Percentiles rank a stretch among this genome's conserved stretches.
phyloP scores from a whole-genome alignment of 2,329 filamentous ascomycete genomes.

The Raffaelea arxii region DNA sequence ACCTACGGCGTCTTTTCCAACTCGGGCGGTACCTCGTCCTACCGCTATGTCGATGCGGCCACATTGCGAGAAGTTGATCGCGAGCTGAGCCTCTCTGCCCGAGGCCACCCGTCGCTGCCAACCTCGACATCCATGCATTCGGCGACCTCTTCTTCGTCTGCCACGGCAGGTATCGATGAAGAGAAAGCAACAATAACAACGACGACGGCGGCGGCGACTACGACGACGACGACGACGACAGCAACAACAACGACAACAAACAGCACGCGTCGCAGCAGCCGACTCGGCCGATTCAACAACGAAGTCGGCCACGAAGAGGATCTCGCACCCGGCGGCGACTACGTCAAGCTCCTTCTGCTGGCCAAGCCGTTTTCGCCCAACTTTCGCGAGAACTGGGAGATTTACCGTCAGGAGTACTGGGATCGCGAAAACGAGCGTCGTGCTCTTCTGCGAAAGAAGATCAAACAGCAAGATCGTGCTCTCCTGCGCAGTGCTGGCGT shows the following conservation, averaged over 20 bases:
- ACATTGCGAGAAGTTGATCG: conserved; percentile 51
- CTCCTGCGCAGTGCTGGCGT: conserved; percentile 58
- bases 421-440: conserved; percentile 90
- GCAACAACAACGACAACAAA: conserved; percentile 11
- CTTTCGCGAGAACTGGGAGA: conserved; percentile 94
- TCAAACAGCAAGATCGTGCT: conserved; percentile 59
- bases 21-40: conserved; percentile 52
- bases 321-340: conserved; percentile 78
- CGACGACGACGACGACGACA: conserved; percentile 2
- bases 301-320: conserved; percentile 74
- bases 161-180: conserved; percentile 8
- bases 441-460: conserved; percentile 57
- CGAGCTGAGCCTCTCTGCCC: conserved; percentile 39
- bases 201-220: too few relatives aligned
- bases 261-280: conserved; percentile 1
- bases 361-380: conserved; percentile 92
- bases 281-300: conserved; percentile 42
- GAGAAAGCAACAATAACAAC: conserved; percentile 7
- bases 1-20: conserved; percentile 66
- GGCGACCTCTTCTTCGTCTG: background rate
- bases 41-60: conserved; percentile 64
- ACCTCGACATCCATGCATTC: conserved; percentile 14
- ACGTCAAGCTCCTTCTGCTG: conserved; percentile 80
- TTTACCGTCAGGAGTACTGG: conserved; percentile 93
- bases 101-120: conserved; percentile 28